Base-by-base conservation (phyloP, 768 basidiomycete genomes). In the Serendipita vermifera region DNA sequence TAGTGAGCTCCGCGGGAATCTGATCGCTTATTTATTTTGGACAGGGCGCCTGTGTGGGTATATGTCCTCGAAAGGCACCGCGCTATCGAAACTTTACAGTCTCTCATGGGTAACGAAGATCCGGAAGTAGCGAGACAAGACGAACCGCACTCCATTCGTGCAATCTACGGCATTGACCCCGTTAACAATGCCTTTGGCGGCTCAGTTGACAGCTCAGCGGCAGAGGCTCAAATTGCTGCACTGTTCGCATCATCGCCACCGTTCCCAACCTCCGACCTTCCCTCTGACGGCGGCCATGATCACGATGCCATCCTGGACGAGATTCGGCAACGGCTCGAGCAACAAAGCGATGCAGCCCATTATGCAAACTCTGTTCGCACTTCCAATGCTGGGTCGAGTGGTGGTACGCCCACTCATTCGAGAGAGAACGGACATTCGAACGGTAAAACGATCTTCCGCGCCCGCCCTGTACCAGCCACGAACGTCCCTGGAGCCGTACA, bases 1-100 rank as follows among this genome's bases (percentile, higher is more conserved):
- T 36, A 11, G 27, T 15, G 11, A 13, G 11, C 32, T 1, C 29
- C 9, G 22, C 39, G 13, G 27, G 26, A n/a, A 27, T n/a, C 54
- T 56, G 46, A 53, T 31, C 22, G 39, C 39, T 41, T 41, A 26
- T 33, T 15, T 31, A 31, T 51, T 33, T 29, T 38, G 29, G 58
- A 55, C 59, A 89, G 87, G 59, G 86, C 85, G 57, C 83, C 87
- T 17, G 85, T 88, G n/a, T 89, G 88, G 85, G 86, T 91, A 20
- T 91, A 89, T 67, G 83, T 91, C 35, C 82, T 91, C 59, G 88
- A 89, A 65, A 79, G 87, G 33, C 74, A 83, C 54, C 79, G 83
- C 35, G 84, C 88, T 4, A 82, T 91, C 46, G 81, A 87, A 67
- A 85, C 87, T 54, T 83, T 83, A 76, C 73, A 78, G 41, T 80